Base-by-base conservation (phyloP, 495 filamentous ascomycete species). In the Annulohypoxylon maeteangense region DNA sequence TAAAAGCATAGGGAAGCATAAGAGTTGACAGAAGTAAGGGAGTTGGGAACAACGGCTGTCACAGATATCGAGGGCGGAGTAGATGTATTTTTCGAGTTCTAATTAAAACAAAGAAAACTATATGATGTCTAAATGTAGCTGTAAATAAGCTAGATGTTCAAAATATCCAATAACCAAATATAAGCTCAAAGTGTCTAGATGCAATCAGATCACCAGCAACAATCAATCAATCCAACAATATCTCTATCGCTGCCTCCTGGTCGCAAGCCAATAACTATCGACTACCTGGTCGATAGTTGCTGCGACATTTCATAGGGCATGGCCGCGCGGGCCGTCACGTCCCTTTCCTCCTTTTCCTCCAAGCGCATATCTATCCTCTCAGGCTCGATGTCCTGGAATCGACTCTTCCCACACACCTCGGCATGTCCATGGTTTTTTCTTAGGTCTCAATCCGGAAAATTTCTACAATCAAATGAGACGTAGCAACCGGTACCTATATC, bases 401-500 rank as follows among this genome's bases (percentile, higher is more conserved):
- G 18, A 16, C 20, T 54, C 57, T 63, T 50, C 40, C 50, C 48
- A 25, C 50, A 51, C 53, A 36, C 40, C 66, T 70, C 62, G 71
- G 71, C 71, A 66, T 63, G 53, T 70, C 67, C 62, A 67, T 59
- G 14, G 44, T 63, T 55, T 56, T 51, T 36, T 55, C 6, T 48
- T 48, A 48, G 71, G 42, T 53, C 53, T 67, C 44, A 59, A 59
- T 59, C 62, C 61, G 66, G 66, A 14, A 67, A 44, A 67, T 55
- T 22, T 74, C 71, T 74, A 69, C 67, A 67, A 66, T 66, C 50
- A 66, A 66, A 51, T 45, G 65, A 72, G 70, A 72, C 58, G 62
- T 63, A 67, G 67, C 34, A 44, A 25, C 70, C 70, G 70, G 70
- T 57, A 55, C 51, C 51, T 55, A 54, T 54, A 50, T 60, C 47